A percentile compares a stretch with the other conserved stretches of the same genome.
These are phyloP conservation scores for Ganoderma resinaceum DNA, from an alignment of 1,284 basidiomycete species.

Conservation along the genomic window DNA sequence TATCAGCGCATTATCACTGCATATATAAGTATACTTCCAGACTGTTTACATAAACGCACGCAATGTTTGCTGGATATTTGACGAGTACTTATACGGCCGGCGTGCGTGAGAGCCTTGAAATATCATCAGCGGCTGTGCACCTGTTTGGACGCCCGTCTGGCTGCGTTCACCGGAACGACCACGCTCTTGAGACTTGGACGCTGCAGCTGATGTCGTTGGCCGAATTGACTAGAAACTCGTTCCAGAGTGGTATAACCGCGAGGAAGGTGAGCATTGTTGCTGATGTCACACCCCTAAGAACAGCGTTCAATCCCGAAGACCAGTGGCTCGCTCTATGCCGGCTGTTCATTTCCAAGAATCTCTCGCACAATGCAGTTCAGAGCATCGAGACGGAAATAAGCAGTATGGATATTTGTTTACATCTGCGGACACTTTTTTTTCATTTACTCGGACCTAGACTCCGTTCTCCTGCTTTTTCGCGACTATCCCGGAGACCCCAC, in stretches of 20 bases:
- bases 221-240: slow-evolving; percentile 73
- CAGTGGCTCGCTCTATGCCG: slow-evolving; percentile 74
- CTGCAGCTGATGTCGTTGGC: slow-evolving; percentile 63
- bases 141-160: slow-evolving; percentile 9
- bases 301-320: slow-evolving; percentile 53
- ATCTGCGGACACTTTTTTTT: slow-evolving; percentile 25
- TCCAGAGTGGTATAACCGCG: slow-evolving; percentile 69
- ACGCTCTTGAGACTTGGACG: not conserved
- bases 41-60: not conserved
- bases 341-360: slow-evolving; percentile 59
- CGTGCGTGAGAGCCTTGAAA: not conserved
- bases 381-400: slow-evolving; percentile 44
- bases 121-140: slow-evolving; percentile 2
- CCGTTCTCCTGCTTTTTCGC: slow-evolving; percentile 68
- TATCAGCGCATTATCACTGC: not conserved
- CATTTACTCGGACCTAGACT: slow-evolving; percentile 52
- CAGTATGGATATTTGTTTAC: slow-evolving; percentile 20
- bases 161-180: slow-evolving; percentile 10
- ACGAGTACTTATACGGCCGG: not conserved
- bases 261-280: slow-evolving; percentile 54
- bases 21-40: not conserved
- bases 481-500: slow-evolving; percentile 70
- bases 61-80: not conserved
- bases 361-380: slow-evolving; percentile 29
- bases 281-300: slow-evolving; percentile 62